Evolutionary conservation across 352 stramenopile genomes (phyloP).

Genomic region (Globisporangium paddicum): DNA sequence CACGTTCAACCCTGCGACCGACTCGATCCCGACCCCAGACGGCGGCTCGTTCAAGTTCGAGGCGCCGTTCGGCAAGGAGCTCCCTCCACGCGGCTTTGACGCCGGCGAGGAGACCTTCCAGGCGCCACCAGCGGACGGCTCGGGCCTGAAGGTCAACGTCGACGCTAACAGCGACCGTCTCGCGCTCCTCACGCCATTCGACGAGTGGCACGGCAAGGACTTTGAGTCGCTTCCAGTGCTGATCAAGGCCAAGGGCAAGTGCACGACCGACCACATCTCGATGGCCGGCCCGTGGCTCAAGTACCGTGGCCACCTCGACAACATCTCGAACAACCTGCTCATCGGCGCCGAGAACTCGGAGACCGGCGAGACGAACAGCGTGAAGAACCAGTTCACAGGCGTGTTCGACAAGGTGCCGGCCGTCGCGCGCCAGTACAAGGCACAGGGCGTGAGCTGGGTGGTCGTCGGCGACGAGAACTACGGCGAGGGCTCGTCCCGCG

Average conservation of each 20-base stretch:
- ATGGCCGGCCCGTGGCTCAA: conserved; percentile 93
- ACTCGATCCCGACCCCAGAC: conserved; percentile 82
- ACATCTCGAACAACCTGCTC: conserved; percentile 95
- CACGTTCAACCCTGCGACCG: conserved; percentile 89
- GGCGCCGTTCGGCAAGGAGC: conserved; percentile 88
- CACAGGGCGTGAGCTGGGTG: conserved; percentile 85
- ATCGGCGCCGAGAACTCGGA: conserved; percentile 93
- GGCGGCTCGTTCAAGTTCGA: conserved; percentile 91
- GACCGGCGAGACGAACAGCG: conserved; percentile 90
- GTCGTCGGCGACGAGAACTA: conserved; percentile 95
- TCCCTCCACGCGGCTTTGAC: conserved; percentile 89
- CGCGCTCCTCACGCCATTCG: conserved; percentile 84
- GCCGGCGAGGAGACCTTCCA: conserved; percentile 92
- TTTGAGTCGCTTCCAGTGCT: conserved; percentile 84
- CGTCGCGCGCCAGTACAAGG: conserved; percentile 91
- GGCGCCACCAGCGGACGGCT: conserved; percentile 59
- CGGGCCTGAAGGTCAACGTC: conserved; percentile 74
- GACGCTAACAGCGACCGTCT: conserved; percentile 84
- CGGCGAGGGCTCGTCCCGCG: conserved; percentile 89
- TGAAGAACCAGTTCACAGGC: conserved; percentile 88
- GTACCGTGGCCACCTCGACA: conserved; percentile 93
- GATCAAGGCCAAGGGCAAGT: conserved; percentile 95
- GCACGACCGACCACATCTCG: conserved; percentile 94
- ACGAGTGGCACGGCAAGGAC: conserved; percentile 89
- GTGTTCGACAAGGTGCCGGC: conserved; percentile 87